Conservation (phyloP, 2,329 filamentous ascomycete species). For the Fusarium sp. region DNA sequence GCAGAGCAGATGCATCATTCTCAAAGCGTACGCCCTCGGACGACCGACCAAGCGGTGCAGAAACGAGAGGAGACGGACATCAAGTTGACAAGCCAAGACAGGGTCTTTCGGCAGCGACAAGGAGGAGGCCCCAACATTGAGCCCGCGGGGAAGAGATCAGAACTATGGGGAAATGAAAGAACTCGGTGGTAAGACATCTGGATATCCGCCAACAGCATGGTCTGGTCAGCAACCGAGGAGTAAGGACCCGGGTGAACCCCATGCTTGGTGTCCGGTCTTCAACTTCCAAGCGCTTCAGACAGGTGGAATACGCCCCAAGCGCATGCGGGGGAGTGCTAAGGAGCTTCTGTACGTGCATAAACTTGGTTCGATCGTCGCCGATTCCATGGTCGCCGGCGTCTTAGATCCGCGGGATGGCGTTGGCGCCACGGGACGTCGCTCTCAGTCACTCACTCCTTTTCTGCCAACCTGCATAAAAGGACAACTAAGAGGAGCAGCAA, state of each 20-base stretch:
- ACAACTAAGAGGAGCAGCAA: neutral
- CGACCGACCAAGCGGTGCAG: constrained; percentile 2
- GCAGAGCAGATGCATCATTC: neutral
- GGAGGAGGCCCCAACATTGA: neutral
- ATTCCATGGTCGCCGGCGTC: neutral
- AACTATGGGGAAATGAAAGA: neutral
- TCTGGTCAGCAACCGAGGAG: neutral
- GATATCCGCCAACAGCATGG: neutral
- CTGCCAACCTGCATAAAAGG: neutral
- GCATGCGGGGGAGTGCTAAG: neutral
- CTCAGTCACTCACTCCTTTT: neutral
- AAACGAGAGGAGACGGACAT: constrained; percentile 8
- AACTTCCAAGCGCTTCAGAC: neutral
- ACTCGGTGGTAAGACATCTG: neutral
- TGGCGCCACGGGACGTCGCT: neutral
- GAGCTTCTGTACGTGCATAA: neutral
- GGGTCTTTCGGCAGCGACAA: neutral
- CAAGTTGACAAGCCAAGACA: neutral
- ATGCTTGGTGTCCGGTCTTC: neutral
- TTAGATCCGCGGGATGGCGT: constrained; percentile 12
- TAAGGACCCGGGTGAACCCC: neutral
- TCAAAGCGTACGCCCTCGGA: neutral
- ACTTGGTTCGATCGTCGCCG: constrained; percentile 7
- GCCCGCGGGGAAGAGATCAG: neutral
- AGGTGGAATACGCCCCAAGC: neutral